Conservation (phyloP, 2,329 filamentous ascomycete species). For the Tolypocladium amazonense region DNA sequence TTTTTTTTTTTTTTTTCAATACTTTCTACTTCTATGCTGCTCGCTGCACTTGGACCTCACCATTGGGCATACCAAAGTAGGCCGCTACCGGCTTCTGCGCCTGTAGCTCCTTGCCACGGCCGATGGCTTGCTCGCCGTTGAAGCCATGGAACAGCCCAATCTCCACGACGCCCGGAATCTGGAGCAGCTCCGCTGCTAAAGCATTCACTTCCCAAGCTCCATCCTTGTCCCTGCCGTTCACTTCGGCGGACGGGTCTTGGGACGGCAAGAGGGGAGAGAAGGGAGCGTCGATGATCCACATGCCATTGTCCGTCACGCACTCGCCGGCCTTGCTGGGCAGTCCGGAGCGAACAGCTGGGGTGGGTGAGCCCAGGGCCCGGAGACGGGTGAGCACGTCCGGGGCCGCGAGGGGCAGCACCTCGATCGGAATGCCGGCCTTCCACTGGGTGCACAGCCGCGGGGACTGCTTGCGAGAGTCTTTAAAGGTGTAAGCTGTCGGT, state of each 20-base stretch:
- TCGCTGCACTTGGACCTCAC: conserved; percentile 37
- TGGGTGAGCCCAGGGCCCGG: conserved; percentile 57
- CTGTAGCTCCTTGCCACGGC: conserved; percentile 45
- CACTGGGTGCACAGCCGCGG: conserved; percentile 63
- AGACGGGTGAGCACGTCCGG: conserved; percentile 67
- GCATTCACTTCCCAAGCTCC: conserved; percentile 72
- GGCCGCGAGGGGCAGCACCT: conserved; percentile 79
- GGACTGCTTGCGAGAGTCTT: conserved; percentile 86
- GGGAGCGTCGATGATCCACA: conserved; percentile 84
- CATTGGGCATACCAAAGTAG: conserved; percentile 87
- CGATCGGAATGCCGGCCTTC: conserved; percentile 83
- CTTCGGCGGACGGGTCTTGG: conserved; percentile 35
- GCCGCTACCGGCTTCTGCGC: conserved; percentile 88
- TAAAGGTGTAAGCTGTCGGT: conserved; percentile 1
- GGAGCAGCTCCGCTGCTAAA: conserved; percentile 65
- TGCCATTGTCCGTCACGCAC: conserved; percentile 48
- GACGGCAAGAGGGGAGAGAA: conserved; percentile 64
- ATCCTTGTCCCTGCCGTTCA: conserved; percentile 36
- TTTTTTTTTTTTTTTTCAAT: no score
- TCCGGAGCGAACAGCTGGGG: conserved; percentile 62
- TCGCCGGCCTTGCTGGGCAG: conserved; percentile 71
- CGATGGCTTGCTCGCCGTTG: conserved; percentile 58
- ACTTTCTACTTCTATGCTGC: background rate
- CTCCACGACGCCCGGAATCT: conserved; percentile 78
- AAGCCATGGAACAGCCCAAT: conserved; percentile 82